These are phyloP conservation scores for Echeveria elegans DNA, from an alignment of 164 flowering plant genomes.

Conservation along the genomic window DNA sequence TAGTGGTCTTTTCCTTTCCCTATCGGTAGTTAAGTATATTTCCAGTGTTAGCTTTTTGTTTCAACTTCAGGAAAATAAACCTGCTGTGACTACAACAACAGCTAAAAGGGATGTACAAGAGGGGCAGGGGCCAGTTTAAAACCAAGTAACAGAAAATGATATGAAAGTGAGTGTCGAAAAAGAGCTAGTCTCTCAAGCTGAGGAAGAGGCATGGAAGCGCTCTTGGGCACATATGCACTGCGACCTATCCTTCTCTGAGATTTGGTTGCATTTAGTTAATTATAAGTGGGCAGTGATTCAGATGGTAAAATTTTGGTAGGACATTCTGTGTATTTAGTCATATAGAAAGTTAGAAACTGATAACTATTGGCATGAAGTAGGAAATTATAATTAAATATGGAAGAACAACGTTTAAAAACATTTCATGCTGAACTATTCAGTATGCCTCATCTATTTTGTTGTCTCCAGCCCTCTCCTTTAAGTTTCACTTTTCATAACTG, in stretches of 20 bases:
- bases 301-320: background rate
- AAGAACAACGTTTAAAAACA: background rate
- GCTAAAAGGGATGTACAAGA: conserved; percentile 35
- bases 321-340: background rate
- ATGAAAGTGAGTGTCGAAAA: conserved; percentile 80
- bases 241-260: background rate
- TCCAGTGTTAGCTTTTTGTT: too few relatives aligned
- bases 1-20: too few relatives aligned
- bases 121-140: conserved; percentile 39
- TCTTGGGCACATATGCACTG: conserved; percentile 69
- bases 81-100: conserved; percentile 27
- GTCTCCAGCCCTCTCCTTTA: background rate
- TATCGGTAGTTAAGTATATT: too few relatives aligned
- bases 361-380: background rate
- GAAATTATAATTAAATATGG: background rate
- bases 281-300: background rate
- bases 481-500: too few relatives aligned
- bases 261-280: background rate
- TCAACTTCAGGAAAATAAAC: conserved; percentile 60
- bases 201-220: conserved; percentile 95
- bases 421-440: background rate
- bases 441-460: background rate
- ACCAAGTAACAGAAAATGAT: conserved; percentile 50
- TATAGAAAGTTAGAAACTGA: too few relatives aligned
- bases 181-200: conserved; percentile 85